These are phyloP conservation scores for Acaromyces ingoldii DNA, from an alignment of 1,284 basidiomycete species.

Conservation along the genomic window DNA sequence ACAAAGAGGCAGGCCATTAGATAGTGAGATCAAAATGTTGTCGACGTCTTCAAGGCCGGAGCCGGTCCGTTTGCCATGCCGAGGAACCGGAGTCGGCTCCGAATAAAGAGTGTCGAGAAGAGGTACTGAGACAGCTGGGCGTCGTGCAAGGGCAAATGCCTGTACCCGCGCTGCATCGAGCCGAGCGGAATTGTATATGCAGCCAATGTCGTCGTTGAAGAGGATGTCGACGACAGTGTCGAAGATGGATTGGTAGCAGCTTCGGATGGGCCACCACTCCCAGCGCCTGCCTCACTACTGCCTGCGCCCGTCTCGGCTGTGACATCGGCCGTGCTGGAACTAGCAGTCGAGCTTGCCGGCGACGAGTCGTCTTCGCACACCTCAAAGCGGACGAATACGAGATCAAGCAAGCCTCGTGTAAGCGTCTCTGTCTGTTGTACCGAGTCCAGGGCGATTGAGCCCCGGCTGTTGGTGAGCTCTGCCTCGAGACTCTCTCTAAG, in stretches of 20 bases:
- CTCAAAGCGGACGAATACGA: constrained; percentile 47
- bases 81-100: constrained; percentile 21
- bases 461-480: not conserved
- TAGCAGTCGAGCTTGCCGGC: too few species aligned
- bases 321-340: too few species aligned
- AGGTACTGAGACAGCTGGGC: constrained; percentile 38
- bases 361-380: constrained; percentile 31
- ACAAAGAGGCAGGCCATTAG: too few species aligned
- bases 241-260: too few species aligned
- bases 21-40: too few species aligned
- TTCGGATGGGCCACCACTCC: too few species aligned
- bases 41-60: too few species aligned
- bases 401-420: constrained; percentile 42
- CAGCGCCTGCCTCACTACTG: too few species aligned
- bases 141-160: constrained; percentile 46
- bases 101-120: constrained; percentile 46
- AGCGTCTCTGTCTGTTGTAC: constrained; percentile 7
- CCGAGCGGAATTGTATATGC: constrained; percentile 23
- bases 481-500: not conserved
- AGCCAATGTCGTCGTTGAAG: constrained; percentile 10
- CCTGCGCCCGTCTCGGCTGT: too few species aligned
- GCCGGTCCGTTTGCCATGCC: constrained; percentile 16
- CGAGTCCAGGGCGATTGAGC: not conserved
- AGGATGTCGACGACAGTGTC: not conserved
- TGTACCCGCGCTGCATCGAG: constrained; percentile 35